These are phyloP conservation scores for Acanthamoeba triangularis DNA, from an alignment of 208 protist species.

Conservation along the genomic window DNA sequence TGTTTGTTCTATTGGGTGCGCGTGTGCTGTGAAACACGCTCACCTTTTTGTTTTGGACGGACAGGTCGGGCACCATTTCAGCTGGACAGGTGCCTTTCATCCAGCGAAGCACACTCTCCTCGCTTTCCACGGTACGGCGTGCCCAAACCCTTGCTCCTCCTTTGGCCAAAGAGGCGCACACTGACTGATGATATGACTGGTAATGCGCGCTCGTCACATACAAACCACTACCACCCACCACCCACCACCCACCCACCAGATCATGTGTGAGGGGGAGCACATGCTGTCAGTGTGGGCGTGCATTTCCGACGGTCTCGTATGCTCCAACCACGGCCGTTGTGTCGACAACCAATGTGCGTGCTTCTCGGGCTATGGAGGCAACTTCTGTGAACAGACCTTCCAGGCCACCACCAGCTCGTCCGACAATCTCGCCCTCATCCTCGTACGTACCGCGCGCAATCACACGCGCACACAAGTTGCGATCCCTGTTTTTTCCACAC, in stretches of 20 bases:
- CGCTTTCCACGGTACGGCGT: slow-evolving; percentile 18
- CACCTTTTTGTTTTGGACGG: too few species aligned
- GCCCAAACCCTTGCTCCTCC: background rate
- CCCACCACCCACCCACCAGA: background rate
- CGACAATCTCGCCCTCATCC: slow-evolving; percentile 2
- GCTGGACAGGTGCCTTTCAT: background rate
- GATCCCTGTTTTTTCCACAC: too few species aligned
- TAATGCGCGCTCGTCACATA: too few species aligned
- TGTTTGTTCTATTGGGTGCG: background rate
- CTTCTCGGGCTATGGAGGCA: slow-evolving; percentile 36
- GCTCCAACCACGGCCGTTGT: slow-evolving; percentile 21
- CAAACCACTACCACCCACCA: background rate
- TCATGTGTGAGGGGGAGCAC: slow-evolving; percentile 30
- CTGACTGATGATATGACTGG: background rate
- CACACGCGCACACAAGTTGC: too few species aligned
- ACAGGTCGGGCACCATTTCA: slow-evolving; percentile 57
- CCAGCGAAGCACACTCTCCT: background rate
- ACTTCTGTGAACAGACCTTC: slow-evolving; percentile 28
- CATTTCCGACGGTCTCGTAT: slow-evolving; percentile 28
- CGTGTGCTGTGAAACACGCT: too few species aligned
- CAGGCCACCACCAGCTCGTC: background rate
- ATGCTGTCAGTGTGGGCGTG: slow-evolving; percentile 64
- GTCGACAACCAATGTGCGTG: slow-evolving; percentile 70
- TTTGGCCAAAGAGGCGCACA: background rate
- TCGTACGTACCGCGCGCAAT: background rate